phyloP scores from a whole-genome alignment of 768 basidiomycete species.

The Suillus subaureus region DNA sequence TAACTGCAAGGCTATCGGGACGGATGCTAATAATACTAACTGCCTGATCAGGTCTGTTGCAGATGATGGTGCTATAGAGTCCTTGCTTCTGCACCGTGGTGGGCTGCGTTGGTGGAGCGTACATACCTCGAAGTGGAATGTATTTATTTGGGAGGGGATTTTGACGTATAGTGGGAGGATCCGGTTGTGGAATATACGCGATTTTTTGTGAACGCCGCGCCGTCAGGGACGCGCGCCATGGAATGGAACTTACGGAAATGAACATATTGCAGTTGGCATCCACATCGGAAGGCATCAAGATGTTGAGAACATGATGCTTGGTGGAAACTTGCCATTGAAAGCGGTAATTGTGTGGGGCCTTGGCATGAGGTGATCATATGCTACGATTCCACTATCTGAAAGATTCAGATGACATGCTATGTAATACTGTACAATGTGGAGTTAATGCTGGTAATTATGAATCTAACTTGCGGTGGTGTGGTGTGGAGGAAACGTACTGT shows the following conservation, averaged over 20 bases:
- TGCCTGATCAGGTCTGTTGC: conserved; percentile 16
- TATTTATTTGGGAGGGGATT: too few relatives aligned
- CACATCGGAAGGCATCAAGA: not conserved
- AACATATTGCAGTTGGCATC: conserved; percentile 17
- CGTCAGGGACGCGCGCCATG: conserved; percentile 1
- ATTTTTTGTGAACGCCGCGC: not conserved
- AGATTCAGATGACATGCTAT: conserved; percentile 4
- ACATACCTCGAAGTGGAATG: too few relatives aligned
- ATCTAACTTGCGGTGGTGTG: not conserved
- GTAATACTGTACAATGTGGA: conserved; percentile 9
- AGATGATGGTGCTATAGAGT: conserved; percentile 71
- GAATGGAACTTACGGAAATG: conserved; percentile 38
- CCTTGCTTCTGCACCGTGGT: conserved; percentile 50
- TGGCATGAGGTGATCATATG: conserved; percentile 4
- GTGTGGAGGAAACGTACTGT: not conserved
- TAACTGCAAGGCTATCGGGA: not conserved
- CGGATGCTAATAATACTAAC: conserved; percentile 10
- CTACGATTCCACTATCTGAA: conserved; percentile 8
- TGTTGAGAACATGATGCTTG: not conserved
- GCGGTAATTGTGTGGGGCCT: conserved; percentile 6
- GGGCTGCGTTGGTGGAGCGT: conserved; percentile 5
- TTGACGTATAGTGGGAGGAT: not conserved
- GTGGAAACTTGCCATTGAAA: not conserved
- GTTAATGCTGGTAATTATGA: conserved; percentile 3
- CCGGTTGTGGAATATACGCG: too few relatives aligned